These are phyloP conservation scores for Cryphonectria parasitica DNA, from an alignment of 2,329 filamentous ascomycete species.

Conservation along the genomic window DNA sequence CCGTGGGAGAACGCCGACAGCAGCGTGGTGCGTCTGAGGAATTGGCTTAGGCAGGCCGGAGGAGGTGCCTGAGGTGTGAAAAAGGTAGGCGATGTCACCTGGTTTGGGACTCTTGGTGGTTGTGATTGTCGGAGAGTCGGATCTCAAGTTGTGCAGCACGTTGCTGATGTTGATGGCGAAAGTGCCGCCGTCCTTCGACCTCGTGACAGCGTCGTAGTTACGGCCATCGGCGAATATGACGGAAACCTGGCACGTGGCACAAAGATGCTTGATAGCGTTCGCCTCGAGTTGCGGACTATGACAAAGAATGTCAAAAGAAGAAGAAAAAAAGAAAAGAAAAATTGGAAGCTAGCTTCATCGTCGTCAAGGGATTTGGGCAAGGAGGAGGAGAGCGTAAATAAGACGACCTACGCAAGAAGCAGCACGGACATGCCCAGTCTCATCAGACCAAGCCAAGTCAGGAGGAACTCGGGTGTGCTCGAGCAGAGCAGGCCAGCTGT, in stretches of 20 bases:
- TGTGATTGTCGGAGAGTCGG: neutral
- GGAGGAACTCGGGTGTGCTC: conserved; percentile 60
- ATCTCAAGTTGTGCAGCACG: conserved; percentile 29
- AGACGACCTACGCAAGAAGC: conserved; percentile 55
- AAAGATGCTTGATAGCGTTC: conserved; percentile 56
- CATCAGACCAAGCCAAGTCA: conserved; percentile 64
- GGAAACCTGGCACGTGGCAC: conserved; percentile 46
- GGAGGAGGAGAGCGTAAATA: neutral
- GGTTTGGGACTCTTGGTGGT: neutral
- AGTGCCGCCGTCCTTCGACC: conserved; percentile 8
- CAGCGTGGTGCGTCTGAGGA: conserved; percentile 58
- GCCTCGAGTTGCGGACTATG: conserved; percentile 49
- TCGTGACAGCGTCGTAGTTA: conserved; percentile 25
- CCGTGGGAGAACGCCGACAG: conserved; percentile 57
- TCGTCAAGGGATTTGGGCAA: neutral
- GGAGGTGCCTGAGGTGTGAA: conserved; percentile 69
- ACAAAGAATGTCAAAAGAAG: too few relatives aligned
- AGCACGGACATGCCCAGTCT: conserved; percentile 58
- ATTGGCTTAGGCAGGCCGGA: conserved; percentile 67
- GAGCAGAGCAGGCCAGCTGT: conserved; percentile 56
- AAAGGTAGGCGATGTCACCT: conserved; percentile 57
- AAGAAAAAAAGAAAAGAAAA: neutral
- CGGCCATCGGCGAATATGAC: conserved; percentile 51
- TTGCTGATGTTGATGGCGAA: conserved; percentile 29
- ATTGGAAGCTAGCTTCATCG: neutral